These are phyloP conservation scores for Rhododendron vialii DNA, from an alignment of 148 eudicot species.

Conservation along the genomic window DNA sequence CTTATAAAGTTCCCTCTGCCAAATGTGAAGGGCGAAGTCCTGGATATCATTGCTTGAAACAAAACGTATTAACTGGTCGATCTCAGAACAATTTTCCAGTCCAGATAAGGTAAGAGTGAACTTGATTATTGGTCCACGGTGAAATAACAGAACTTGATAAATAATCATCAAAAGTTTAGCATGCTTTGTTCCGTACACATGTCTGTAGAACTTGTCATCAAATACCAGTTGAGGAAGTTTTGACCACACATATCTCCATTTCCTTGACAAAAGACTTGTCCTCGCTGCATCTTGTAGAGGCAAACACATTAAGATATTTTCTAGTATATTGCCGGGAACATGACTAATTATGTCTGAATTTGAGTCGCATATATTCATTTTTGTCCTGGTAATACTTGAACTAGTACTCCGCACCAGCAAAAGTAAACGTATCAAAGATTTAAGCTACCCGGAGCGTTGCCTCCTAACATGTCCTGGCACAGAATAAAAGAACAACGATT, in stretches of 20 bases:
- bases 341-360: not conserved
- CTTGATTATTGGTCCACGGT: too few relatives aligned
- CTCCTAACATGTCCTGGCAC: not conserved
- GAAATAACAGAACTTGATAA: too few relatives aligned
- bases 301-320: slow-evolving; percentile 1
- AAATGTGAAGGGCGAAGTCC: too few relatives aligned
- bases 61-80: too few relatives aligned
- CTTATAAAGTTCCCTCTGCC: too few relatives aligned
- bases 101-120: too few relatives aligned
- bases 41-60: too few relatives aligned
- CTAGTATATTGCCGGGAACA: not conserved
- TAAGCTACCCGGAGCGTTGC: not conserved
- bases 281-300: slow-evolving; percentile 13
- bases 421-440: not conserved
- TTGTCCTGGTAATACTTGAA: not conserved
- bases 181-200: not conserved
- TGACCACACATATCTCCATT: slow-evolving; percentile 15
- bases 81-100: too few relatives aligned
- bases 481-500: too few relatives aligned
- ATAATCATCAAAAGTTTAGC: too few relatives aligned
- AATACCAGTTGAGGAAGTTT: slow-evolving; percentile 14
- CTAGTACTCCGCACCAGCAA: not conserved
- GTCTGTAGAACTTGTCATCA: not conserved
- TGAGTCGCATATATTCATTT: not conserved
- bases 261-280: slow-evolving; percentile 13